A percentile compares a stretch with the other conserved stretches of the same genome.
These are phyloP conservation scores for Dactylellina sp. DNA, from an alignment of 2,329 filamentous ascomycete species.

Conservation along the genomic window DNA sequence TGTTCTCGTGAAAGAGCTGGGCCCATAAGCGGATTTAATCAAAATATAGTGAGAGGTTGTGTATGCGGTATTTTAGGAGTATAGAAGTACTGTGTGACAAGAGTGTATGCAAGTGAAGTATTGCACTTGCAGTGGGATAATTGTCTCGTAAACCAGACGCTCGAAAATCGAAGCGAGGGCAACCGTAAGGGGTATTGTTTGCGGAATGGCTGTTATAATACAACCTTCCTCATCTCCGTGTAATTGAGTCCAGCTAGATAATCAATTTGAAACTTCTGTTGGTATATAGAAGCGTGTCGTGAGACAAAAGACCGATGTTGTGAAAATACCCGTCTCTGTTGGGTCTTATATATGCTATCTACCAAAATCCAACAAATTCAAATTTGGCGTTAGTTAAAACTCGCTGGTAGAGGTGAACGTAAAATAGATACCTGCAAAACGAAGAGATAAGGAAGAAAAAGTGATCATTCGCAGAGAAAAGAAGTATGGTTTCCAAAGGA, in stretches of 20 bases:
- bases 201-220: not conserved
- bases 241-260: not conserved
- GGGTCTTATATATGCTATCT: not conserved
- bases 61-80: too few relatives aligned
- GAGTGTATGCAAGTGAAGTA: too few relatives aligned
- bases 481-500: not conserved
- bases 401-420: not conserved
- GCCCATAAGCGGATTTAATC: slow-evolving; percentile 28
- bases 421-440: not conserved
- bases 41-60: not conserved
- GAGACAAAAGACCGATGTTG: not conserved
- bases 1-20: slow-evolving; percentile 48
- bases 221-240: slow-evolving; percentile 12
- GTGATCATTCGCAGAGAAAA: not conserved
- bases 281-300: not conserved
- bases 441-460: not conserved
- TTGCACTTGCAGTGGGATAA: too few relatives aligned
- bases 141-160: slow-evolving; percentile 44
- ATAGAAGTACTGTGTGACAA: too few relatives aligned
- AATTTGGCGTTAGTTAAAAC: not conserved
- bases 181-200: not conserved
- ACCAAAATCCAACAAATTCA: slow-evolving; percentile 10
- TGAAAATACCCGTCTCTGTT: slow-evolving; percentile 3
- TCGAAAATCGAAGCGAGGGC: not conserved
- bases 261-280: not conserved